phyloP scores from a whole-genome alignment of 1,284 basidiomycete genomes.

The Ceratorhiza oryzae-sativae region DNA sequence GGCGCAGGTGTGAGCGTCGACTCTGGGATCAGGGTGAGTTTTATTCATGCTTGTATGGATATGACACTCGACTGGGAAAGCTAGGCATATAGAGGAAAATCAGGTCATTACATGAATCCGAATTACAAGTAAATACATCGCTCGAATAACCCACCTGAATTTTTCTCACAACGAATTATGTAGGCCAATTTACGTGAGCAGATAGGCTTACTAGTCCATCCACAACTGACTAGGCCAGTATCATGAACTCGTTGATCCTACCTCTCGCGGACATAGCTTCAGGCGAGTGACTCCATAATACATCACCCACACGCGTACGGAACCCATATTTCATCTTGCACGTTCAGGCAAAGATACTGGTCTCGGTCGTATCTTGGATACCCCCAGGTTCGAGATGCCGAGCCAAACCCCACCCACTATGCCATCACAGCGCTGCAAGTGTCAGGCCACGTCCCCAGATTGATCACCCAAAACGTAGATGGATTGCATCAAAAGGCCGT shows the following conservation, averaged over 20 bases:
- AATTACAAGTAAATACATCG: constrained; percentile 96
- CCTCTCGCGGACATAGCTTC: constrained; percentile 68
- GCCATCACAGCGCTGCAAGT: constrained; percentile 83
- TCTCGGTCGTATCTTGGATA: constrained; percentile 87
- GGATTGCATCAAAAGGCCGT: constrained; percentile 85
- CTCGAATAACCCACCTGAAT: neutral
- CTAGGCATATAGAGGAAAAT: constrained; percentile 74
- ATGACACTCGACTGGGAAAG: neutral
- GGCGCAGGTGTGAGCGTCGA: constrained; percentile 94
- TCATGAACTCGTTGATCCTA: constrained; percentile 79
- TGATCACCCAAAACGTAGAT: constrained; percentile 94
- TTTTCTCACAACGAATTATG: neutral
- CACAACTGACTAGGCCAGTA: constrained; percentile 57
- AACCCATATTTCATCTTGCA: neutral
- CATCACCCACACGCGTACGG: neutral
- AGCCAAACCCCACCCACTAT: constrained; percentile 87
- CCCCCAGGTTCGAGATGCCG: constrained; percentile 76
- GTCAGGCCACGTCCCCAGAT: constrained; percentile 63
- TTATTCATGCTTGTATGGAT: neutral
- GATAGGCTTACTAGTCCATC: neutral
- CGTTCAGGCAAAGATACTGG: constrained; percentile 75
- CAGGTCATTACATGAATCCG: constrained; percentile 88
- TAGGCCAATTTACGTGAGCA: constrained; percentile 65
- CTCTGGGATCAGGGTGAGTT: constrained; percentile 77
- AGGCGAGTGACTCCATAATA: constrained; percentile 56